These are phyloP conservation scores for Macrolepiota fuliginosa DNA, from an alignment of 768 basidiomycete genomes.

Conservation along the genomic window DNA sequence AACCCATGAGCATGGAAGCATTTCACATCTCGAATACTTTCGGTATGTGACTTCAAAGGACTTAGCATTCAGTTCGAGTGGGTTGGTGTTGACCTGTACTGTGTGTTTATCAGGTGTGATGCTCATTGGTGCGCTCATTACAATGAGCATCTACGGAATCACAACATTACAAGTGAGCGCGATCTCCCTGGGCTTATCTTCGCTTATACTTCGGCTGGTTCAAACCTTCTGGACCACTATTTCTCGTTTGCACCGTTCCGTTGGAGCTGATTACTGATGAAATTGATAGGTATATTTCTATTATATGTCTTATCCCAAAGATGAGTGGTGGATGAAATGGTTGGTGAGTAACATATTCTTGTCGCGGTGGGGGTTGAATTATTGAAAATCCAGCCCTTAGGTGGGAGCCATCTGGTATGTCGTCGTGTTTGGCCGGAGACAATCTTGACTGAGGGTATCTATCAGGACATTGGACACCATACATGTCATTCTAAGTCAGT, in stretches of 20 bases:
- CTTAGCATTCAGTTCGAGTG: background rate
- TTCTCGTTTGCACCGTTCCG: background rate
- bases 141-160: slow-evolving; percentile 40
- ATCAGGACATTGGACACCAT: slow-evolving; percentile 39
- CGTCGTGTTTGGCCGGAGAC: background rate
- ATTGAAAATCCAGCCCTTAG: slow-evolving; percentile 16
- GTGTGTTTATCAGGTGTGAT: slow-evolving; percentile 28
- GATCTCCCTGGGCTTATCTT: too few relatives aligned
- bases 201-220: background rate
- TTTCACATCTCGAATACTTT: slow-evolving; percentile 24
- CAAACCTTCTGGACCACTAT: background rate
- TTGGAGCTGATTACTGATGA: background rate
- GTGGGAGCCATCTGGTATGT: slow-evolving; percentile 34
- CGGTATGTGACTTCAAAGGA: slow-evolving; percentile 21
- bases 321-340: slow-evolving; percentile 28
- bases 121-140: slow-evolving; percentile 33
- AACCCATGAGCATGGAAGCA: background rate
- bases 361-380: background rate
- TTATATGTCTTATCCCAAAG: slow-evolving; percentile 37
- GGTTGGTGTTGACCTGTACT: background rate
- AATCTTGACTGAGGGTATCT: background rate
- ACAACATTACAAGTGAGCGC: slow-evolving; percentile 38
- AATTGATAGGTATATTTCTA: slow-evolving; percentile 39
- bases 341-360: slow-evolving; percentile 26
- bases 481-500: slow-evolving; percentile 39